Evolutionary conservation across 2,329 filamentous ascomycete genomes (phyloP).

Genomic region (Aspergillus piperis): DNA sequence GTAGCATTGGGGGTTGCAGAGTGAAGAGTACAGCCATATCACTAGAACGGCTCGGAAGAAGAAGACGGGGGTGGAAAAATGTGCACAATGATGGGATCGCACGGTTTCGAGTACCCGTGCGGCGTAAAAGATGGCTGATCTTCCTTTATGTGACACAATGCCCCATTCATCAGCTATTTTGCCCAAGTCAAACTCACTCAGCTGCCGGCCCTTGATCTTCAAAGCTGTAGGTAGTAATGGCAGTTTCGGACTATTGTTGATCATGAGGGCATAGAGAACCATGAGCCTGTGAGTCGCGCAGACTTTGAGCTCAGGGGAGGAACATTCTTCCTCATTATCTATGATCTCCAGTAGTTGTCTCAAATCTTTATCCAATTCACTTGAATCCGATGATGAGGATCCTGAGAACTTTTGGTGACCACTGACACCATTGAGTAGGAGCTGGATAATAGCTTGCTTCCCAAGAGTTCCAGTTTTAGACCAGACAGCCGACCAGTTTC

Average conservation of each 20-base stretch:
- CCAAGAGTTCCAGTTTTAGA: neutral
- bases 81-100: neutral
- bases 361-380: neutral
- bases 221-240: neutral
- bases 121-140: slow-evolving; percentile 1
- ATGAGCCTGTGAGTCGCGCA: neutral
- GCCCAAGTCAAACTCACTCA: neutral
- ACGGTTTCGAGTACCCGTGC: slow-evolving; percentile 4
- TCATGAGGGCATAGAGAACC: neutral
- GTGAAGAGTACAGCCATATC: slow-evolving; percentile 3
- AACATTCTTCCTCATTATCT: neutral
- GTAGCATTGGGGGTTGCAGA: neutral
- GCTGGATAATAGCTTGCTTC: neutral
- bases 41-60: neutral
- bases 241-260: neutral
- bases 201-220: neutral
- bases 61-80: neutral
- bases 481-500: neutral
- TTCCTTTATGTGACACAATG: neutral
- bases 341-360: neutral
- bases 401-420: neutral
- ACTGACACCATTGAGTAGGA: neutral
- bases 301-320: neutral
- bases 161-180: neutral
- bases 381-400: neutral